Evolutionary conservation across 345 rosid genomes (phyloP).

Genomic region (Atalantia buxifolia): DNA sequence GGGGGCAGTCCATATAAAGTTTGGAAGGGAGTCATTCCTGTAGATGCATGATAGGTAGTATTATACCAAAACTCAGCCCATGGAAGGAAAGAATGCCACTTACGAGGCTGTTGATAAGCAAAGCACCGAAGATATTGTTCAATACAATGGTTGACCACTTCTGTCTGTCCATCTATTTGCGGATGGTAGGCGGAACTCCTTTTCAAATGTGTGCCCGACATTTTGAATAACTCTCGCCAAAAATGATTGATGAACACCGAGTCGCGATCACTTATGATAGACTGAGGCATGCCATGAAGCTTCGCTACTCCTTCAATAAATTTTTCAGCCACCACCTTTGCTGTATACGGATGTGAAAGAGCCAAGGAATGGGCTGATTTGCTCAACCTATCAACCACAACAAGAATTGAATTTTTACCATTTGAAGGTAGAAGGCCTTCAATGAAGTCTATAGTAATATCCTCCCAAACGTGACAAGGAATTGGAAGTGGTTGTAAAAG

Average conservation of each 20-base stretch:
- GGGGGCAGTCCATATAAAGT: too few species aligned
- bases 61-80: too few species aligned
- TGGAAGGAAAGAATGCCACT: too few species aligned
- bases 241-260: neutral
- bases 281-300: neutral
- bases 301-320: neutral
- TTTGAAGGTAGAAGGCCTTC: neutral
- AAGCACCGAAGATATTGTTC: too few species aligned
- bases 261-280: too few species aligned
- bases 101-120: too few species aligned
- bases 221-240: neutral
- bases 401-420: neutral
- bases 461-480: slow-evolving; percentile 7
- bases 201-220: neutral
- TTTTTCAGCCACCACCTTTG: neutral
- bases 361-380: slow-evolving; percentile 1
- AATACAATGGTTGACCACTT: too few species aligned
- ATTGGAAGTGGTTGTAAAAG: neutral
- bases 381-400: slow-evolving; percentile 3
- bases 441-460: neutral
- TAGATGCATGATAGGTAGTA: too few species aligned
- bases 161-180: too few species aligned
- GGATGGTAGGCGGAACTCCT: too few species aligned
- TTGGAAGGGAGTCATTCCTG: too few species aligned
- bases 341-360: neutral